Conservation (phyloP, 805 yeast genomes). For the Wickerhamomyces mucosus region DNA sequence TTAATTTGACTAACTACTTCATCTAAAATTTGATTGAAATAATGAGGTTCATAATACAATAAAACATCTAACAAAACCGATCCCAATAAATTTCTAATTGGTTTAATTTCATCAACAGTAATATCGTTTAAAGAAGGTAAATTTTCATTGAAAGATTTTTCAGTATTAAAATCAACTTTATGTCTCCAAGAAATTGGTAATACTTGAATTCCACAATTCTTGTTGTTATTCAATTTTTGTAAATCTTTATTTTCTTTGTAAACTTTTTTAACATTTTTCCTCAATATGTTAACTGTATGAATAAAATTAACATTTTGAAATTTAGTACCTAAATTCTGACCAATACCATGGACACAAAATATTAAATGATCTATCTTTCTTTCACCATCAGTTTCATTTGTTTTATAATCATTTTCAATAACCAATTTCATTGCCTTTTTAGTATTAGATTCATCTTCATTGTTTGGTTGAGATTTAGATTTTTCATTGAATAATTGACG, state of each 20-base stretch:
- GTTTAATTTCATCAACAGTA: slow-evolving; percentile 67
- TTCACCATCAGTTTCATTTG: slow-evolving; percentile 37
- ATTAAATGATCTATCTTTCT: slow-evolving; percentile 53
- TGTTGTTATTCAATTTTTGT: slow-evolving; percentile 30
- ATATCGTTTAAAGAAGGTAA: slow-evolving; percentile 62
- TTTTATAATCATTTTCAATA: slow-evolving; percentile 38
- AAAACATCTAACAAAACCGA: slow-evolving; percentile 82
- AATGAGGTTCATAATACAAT: slow-evolving; percentile 65
- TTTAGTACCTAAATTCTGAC: slow-evolving; percentile 73
- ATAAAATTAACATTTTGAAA: slow-evolving; percentile 80
- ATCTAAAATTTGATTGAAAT: slow-evolving; percentile 49
- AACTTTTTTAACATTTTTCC: slow-evolving; percentile 44
- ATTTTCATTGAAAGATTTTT: slow-evolving; percentile 30
- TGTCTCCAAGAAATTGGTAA: slow-evolving; percentile 92
- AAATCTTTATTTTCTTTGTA: slow-evolving; percentile 28
- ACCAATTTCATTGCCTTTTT: slow-evolving; percentile 41
- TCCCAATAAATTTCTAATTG: slow-evolving; percentile 71
- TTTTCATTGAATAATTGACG: slow-evolving; percentile 16
- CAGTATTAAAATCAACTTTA: slow-evolving; percentile 52
- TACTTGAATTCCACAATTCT: slow-evolving; percentile 64
- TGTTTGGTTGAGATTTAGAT: slow-evolving; percentile 5
- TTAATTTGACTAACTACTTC: slow-evolving; percentile 61
- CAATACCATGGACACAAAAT: slow-evolving; percentile 92
- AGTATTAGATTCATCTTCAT: slow-evolving; percentile 21
- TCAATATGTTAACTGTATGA: slow-evolving; percentile 64